Evolutionary conservation across 1,139 yeast genomes (phyloP).

Genomic region (Geotrichum bryndzae): DNA sequence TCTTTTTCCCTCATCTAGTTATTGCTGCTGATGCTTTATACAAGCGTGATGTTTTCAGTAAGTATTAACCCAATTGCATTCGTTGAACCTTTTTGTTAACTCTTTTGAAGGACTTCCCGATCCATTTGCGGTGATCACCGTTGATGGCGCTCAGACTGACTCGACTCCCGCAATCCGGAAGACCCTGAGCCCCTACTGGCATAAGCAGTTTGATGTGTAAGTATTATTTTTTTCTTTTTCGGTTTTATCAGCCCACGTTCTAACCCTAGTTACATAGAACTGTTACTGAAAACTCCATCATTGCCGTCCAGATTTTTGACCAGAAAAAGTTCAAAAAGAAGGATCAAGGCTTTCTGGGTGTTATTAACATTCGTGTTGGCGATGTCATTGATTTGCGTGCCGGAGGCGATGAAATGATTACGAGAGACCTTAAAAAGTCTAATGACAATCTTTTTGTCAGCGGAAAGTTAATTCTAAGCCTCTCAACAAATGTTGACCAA

Average conservation of each 20-base stretch:
- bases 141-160: slow-evolving; percentile 93
- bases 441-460: slow-evolving; percentile 88
- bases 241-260: slow-evolving; percentile 22
- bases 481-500: slow-evolving; percentile 31
- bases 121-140: slow-evolving; percentile 95
- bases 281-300: slow-evolving; percentile 76
- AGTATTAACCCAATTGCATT: slow-evolving; percentile 26
- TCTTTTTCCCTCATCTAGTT: slow-evolving; percentile 34
- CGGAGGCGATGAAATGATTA: slow-evolving; percentile 68
- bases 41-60: slow-evolving; percentile 89
- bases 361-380: slow-evolving; percentile 82
- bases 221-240: slow-evolving; percentile 8
- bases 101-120: slow-evolving; percentile 52
- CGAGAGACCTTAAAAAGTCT: slow-evolving; percentile 85
- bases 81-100: not conserved
- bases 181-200: slow-evolving; percentile 97
- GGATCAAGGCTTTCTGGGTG: slow-evolving; percentile 98
- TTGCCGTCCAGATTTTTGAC: slow-evolving; percentile 92
- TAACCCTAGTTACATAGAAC: slow-evolving; percentile 31
- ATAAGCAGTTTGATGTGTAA: slow-evolving; percentile 70
- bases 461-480: slow-evolving; percentile 72
- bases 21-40: slow-evolving; percentile 95
- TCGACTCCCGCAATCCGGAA: slow-evolving; percentile 91
- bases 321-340: slow-evolving; percentile 95
- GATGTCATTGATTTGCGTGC: slow-evolving; percentile 75